Evolutionary conservation across 2,329 filamentous ascomycete genomes (phyloP).

Genomic region (Sporothrix pallida): DNA sequence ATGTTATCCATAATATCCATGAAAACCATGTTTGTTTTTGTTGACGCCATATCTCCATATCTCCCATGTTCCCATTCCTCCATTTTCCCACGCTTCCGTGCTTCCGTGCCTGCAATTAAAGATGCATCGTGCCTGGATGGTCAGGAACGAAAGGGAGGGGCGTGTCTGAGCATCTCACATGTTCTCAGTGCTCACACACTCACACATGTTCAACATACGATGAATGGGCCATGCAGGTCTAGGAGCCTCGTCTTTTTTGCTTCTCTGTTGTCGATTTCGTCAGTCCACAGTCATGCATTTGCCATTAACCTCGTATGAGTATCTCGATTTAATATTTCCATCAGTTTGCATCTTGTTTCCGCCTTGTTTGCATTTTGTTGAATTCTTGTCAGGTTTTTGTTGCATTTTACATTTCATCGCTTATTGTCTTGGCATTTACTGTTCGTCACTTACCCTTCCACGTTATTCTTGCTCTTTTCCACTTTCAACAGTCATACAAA

Average conservation of each 20-base stretch:
- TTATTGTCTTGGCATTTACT: not conserved
- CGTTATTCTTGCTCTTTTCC: not conserved
- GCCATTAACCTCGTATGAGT: not conserved
- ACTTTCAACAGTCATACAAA: not conserved
- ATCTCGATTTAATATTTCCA: too few species aligned
- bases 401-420: not conserved
- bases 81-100: not conserved
- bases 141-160: not conserved
- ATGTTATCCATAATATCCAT: too few species aligned
- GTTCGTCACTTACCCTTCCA: not conserved
- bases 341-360: not conserved
- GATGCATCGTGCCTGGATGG: constrained; percentile 9
- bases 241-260: not conserved
- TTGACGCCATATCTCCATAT: not conserved
- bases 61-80: not conserved
- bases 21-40: too few species aligned
- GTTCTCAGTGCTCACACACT: too few species aligned
- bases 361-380: not conserved
- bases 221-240: not conserved
- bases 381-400: not conserved
- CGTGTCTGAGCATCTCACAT: not conserved
- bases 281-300: not conserved
- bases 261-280: not conserved
- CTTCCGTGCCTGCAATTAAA: not conserved
- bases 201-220: too few species aligned